Evolutionary conservation across 2,329 filamentous ascomycete genomes (phyloP).

Genomic region (Fusarium tanahbumbuense): DNA sequence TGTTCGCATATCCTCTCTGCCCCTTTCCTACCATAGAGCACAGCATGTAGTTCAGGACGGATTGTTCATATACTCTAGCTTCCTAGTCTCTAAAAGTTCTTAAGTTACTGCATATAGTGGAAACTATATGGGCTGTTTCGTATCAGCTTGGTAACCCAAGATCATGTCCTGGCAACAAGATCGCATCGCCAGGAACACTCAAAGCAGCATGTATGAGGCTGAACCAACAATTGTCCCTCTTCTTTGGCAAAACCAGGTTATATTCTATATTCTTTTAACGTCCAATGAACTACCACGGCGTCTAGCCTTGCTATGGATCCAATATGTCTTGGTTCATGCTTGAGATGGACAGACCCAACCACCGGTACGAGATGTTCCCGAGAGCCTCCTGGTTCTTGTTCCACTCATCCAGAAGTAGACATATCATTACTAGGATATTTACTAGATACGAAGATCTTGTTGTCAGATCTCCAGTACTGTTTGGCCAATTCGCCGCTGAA

Average conservation of each 20-base stretch:
- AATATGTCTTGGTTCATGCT: too few relatives aligned
- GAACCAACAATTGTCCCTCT: background rate
- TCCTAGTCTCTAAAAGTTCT: background rate
- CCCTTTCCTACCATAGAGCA: background rate
- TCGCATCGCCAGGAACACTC: background rate
- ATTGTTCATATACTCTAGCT: too few relatives aligned
- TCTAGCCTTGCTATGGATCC: too few relatives aligned
- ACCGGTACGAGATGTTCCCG: background rate
- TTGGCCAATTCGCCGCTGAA: background rate
- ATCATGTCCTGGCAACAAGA: background rate
- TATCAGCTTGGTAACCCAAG: background rate
- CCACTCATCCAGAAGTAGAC: background rate
- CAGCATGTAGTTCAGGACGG: background rate
- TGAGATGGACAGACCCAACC: background rate
- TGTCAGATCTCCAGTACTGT: background rate
- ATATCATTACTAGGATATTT: background rate
- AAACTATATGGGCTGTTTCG: background rate
- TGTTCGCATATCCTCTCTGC: background rate
- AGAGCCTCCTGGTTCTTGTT: background rate
- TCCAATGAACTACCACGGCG: too few relatives aligned
- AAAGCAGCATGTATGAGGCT: too few relatives aligned
- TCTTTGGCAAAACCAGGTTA: background rate
- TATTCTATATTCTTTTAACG: background rate
- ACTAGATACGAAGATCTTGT: background rate
- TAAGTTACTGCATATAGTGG: background rate